Evolutionary conservation across 139 green algal species (phyloP), one percentile per base, ranked within the genome.

Genomic region (Chlorella vulgaris): DNA sequence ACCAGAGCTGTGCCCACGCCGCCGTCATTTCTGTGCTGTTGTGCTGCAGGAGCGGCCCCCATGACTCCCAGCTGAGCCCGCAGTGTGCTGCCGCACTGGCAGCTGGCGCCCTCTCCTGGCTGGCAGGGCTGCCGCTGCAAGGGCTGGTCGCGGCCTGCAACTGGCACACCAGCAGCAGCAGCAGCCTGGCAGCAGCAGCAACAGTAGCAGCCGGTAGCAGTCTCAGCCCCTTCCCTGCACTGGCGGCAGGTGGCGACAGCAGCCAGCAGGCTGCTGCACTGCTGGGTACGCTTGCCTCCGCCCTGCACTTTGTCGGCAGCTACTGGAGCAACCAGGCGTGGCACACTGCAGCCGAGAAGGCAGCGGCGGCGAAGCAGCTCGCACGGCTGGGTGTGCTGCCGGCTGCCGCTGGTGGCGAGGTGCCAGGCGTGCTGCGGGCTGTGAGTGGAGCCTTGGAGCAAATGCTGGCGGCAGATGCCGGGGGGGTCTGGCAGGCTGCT

Each of bases 271-370:
- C 5, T 10, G 53, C 35, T 1, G 63, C 75, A 26, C 43, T 83
- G 66, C 77, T 83, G 3, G 36, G 66, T 35, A 76, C 66, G 28
- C 65, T 88, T 58, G 83, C 85, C 22, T 83, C 88, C 2, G 80
- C 76, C n/a, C 31, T 85, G 43, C 69, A 81, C 61, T 86, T 85
- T 51, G 70, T 87, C 26, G 81, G 63, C n/a, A 70, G 70, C 51
- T 91, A 90, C 77, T 91, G 88, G 88, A 26, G 42, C 24, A 85
- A 58, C 26, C 58, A 80, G 74, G 5, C 31, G 26, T 80, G 74
- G 74, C 74, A 80, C 74, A 47, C 39, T 6, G 38, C 58, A 2
- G 58, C 55, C 21, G 74, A 80, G 1, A 60, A 53, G n/a, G 74
- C 38, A n/a, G 74, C 36, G 1, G 74, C 74, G 19, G 58, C 61